These are phyloP conservation scores for Candida germanica DNA, from an alignment of 805 yeast species.

Conservation along the genomic window DNA sequence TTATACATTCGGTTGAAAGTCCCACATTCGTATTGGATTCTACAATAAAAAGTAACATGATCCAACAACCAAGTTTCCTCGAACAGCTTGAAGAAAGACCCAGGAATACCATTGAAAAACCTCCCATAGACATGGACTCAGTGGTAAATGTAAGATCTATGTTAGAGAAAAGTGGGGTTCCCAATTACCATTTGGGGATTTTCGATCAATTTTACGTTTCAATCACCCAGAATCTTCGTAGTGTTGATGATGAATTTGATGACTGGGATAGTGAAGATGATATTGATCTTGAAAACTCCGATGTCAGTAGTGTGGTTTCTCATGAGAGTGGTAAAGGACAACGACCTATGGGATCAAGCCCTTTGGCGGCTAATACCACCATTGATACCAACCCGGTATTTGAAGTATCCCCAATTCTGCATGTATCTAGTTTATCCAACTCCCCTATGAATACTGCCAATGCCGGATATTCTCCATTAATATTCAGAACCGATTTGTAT, in stretches of 20 bases:
- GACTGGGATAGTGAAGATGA: conserved; percentile 1
- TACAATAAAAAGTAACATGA: conserved; percentile 6
- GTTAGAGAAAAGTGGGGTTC: background rate
- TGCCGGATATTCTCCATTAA: background rate
- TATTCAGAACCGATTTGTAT: background rate
- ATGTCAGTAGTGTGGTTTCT: background rate
- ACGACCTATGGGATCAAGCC: background rate
- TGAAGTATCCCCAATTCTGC: background rate
- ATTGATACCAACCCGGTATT: background rate
- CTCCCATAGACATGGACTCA: background rate
- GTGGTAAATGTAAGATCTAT: background rate
- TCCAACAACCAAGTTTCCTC: background rate
- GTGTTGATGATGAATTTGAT: conserved; percentile 2
- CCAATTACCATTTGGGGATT: background rate
- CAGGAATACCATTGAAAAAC: background rate
- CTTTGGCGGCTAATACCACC: background rate
- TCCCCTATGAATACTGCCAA: background rate
- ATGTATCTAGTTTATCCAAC: background rate
- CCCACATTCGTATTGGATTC: conserved; percentile 1
- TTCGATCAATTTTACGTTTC: conserved; percentile 9
- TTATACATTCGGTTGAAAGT: background rate
- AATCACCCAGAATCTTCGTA: conserved; percentile 4
- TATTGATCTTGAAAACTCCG: background rate
- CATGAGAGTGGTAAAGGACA: background rate
- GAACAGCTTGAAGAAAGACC: background rate